These are phyloP conservation scores for Emergomyces pasteurianus DNA, from an alignment of 2,329 filamentous ascomycete species.

Conservation along the genomic window DNA sequence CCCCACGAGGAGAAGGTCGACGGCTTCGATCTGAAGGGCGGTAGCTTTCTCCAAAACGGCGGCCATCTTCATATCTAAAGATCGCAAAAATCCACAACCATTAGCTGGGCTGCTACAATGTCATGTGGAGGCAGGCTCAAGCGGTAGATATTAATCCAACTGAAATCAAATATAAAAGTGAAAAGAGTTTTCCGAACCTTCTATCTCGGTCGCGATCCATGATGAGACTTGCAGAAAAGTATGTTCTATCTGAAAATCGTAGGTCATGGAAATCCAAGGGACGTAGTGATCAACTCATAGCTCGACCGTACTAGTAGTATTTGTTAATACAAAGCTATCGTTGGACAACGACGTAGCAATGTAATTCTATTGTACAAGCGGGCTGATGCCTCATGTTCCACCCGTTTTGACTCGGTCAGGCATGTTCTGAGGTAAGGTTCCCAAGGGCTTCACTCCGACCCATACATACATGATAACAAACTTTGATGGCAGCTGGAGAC, in stretches of 20 bases:
- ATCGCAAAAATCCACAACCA: slow-evolving; percentile 7
- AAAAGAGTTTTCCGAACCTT: slow-evolving; percentile 23
- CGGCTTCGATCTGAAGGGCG: slow-evolving; percentile 24
- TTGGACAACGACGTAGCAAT: neutral
- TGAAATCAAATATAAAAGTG: neutral
- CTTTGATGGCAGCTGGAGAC: no score
- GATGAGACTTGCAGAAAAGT: neutral
- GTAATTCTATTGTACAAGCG: neutral
- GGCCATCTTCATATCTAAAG: slow-evolving; percentile 19
- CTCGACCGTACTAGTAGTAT: neutral
- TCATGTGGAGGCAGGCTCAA: neutral
- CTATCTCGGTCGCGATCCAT: slow-evolving; percentile 34
- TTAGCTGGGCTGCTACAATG: neutral
- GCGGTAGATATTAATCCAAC: neutral
- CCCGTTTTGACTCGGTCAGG: neutral
- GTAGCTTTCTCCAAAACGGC: slow-evolving; percentile 32
- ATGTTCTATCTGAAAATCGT: neutral
- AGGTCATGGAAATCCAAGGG: neutral
- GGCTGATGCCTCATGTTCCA: neutral
- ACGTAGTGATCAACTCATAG: neutral
- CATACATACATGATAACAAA: no score
- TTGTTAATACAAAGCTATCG: neutral
- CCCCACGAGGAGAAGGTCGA: slow-evolving; percentile 26
- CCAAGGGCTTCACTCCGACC: no score
- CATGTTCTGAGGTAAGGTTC: no score